A percentile compares a stretch with the other conserved stretches of the same genome.
Conservation (phyloP, 768 basidiomycete genomes). For the Leccinum uliginosum region DNA sequence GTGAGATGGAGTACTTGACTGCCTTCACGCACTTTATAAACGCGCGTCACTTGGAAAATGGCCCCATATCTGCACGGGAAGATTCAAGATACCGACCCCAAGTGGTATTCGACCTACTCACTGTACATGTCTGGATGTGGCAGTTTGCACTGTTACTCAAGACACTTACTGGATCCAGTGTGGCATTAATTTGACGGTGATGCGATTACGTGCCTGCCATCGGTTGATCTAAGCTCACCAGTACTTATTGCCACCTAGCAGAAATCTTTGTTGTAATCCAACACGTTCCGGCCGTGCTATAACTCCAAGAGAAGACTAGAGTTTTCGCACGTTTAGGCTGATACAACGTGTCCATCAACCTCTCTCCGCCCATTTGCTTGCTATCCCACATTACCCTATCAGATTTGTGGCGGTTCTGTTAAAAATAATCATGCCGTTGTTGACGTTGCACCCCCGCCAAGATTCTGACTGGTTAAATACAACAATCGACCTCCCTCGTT, state of each 20-base stretch:
- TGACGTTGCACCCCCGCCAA: too few species aligned
- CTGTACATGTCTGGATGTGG: too few species aligned
- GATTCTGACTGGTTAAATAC: background rate
- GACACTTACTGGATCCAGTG: too few species aligned
- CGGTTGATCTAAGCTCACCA: too few species aligned
- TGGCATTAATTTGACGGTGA: too few species aligned
- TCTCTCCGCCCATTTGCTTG: background rate
- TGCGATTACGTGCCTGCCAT: too few species aligned
- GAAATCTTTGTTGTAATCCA: background rate
- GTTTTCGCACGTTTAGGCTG: constrained; percentile 1
- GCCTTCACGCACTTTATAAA: too few species aligned
- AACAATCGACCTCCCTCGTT: background rate
- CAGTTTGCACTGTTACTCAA: too few species aligned
- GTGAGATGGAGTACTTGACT: constrained; percentile 1
- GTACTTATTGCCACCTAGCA: background rate
- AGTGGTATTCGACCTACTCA: too few species aligned
- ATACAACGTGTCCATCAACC: background rate
- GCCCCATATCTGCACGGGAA: too few species aligned
- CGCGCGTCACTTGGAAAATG: too few species aligned
- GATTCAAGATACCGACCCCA: too few species aligned
- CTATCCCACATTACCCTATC: background rate
- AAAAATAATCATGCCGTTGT: background rate
- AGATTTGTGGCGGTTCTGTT: background rate
- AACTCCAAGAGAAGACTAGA: constrained; percentile 2
- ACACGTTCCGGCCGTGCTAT: background rate